Conservation (phyloP, 805 yeast species). For the Candida chauliodis region DNA sequence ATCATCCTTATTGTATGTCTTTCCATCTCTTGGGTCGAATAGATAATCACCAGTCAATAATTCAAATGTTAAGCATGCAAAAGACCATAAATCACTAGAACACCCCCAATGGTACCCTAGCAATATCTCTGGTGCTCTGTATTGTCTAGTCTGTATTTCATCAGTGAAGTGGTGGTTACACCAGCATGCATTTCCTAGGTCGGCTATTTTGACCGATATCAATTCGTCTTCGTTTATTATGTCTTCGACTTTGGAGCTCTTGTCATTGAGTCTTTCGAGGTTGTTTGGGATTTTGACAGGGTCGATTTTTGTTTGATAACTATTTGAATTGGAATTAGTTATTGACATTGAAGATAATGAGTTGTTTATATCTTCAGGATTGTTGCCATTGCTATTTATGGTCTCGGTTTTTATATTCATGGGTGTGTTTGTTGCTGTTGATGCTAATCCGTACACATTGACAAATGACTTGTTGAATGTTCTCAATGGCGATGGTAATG, state of each 20-base stretch:
- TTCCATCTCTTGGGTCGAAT: slow-evolving; percentile 84
- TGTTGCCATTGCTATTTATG: not conserved
- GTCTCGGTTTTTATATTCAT: slow-evolving; percentile 15
- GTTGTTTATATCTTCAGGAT: slow-evolving; percentile 25
- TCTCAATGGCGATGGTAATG: slow-evolving; percentile 82
- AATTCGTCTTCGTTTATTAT: slow-evolving; percentile 45
- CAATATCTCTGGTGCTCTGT: slow-evolving; percentile 57
- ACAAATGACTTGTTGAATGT: slow-evolving; percentile 45
- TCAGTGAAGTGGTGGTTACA: slow-evolving; percentile 59
- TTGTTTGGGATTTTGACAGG: slow-evolving; percentile 17
- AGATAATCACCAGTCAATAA: slow-evolving; percentile 90
- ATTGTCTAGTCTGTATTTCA: slow-evolving; percentile 68
- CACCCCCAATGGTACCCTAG: slow-evolving; percentile 90
- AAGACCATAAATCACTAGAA: slow-evolving; percentile 93
- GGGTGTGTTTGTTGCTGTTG: slow-evolving; percentile 41
- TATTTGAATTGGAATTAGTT: slow-evolving; percentile 31
- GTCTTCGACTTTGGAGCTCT: slow-evolving; percentile 5
- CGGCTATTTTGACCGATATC: slow-evolving; percentile 66
- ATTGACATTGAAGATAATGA: slow-evolving; percentile 44
- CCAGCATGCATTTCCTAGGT: slow-evolving; percentile 71
- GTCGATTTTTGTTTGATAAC: slow-evolving; percentile 14
- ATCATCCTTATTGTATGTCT: slow-evolving; percentile 79
- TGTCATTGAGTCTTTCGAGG: not conserved
- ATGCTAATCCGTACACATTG: slow-evolving; percentile 33
- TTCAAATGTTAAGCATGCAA: slow-evolving; percentile 89